phyloP scores from a whole-genome alignment of 2,329 filamentous ascomycete species.

The Alternaria sp. region DNA sequence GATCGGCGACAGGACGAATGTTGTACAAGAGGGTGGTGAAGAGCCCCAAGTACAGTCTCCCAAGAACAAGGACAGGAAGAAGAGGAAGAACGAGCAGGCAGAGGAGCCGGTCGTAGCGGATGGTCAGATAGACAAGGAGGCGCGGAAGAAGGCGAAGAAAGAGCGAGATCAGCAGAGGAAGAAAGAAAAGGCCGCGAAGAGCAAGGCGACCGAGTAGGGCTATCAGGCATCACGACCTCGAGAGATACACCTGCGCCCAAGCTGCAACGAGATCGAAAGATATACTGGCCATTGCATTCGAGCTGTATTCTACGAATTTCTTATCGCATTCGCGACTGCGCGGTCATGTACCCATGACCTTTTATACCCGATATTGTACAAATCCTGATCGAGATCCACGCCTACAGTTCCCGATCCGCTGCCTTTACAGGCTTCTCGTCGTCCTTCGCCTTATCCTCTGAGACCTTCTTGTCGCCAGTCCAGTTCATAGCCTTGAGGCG shows the following conservation, averaged over 20 bases:
- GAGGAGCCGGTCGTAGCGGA: slow-evolving; percentile 3
- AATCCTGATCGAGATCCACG: background rate
- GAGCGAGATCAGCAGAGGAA: slow-evolving; percentile 59
- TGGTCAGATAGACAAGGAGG: slow-evolving; percentile 58
- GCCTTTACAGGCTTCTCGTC: slow-evolving; percentile 72
- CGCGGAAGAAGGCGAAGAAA: slow-evolving; percentile 65
- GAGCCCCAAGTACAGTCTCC: slow-evolving; percentile 37
- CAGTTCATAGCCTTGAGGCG: slow-evolving; percentile 90
- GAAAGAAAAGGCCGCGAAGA: slow-evolving; percentile 46
- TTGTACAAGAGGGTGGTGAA: slow-evolving; percentile 41
- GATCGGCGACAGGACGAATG: slow-evolving; percentile 48
- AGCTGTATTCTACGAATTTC: slow-evolving; percentile 13
- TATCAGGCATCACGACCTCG: slow-evolving; percentile 5
- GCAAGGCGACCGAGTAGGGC: slow-evolving; percentile 27
- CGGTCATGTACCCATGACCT: slow-evolving; percentile 6
- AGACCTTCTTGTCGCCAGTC: slow-evolving; percentile 71
- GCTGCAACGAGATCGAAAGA: background rate
- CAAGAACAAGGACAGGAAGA: slow-evolving; percentile 36
- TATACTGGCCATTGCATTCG: slow-evolving; percentile 1
- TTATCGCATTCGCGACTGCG: slow-evolving; percentile 2
- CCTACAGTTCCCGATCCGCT: slow-evolving; percentile 77
- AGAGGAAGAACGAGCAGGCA: slow-evolving; percentile 42
- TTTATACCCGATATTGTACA: slow-evolving; percentile 6
- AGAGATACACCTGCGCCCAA: background rate
- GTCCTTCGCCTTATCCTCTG: slow-evolving; percentile 61